Base-by-base conservation (phyloP, 331 rosid species). In the Malus hybrid region DNA sequence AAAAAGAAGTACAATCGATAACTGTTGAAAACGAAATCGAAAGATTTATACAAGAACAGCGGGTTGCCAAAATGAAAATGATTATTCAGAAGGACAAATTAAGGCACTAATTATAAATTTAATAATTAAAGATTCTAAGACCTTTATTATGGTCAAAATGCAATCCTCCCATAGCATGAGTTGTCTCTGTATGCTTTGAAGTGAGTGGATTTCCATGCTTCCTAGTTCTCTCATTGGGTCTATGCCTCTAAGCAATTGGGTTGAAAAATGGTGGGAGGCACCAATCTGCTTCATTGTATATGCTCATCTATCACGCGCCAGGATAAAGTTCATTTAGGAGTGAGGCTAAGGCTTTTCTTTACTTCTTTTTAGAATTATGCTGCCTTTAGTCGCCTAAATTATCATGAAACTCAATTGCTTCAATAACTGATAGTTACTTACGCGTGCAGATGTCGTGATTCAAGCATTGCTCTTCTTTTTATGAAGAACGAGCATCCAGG, bases 81-180 rank as follows among this genome's bases (percentile, higher is more conserved):
- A 86, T 87, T 79, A 65, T 39, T 48, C 32, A 73, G 73, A 74
- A 83, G 80, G 82, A 67, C 76, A 79, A 72, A 74, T 42, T 74
- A 60, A 73, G 77, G 63, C 76, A 65, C 83, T 82, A 80, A 77
- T 84, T 60, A 70, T 70, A 76, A 79, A 31, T 10, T 71, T 73
- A 76, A 84, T 82, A 62, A 87, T 84, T 42, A 69, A 71, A 70
- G 73, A 65, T 70, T 83, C 66, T 11, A 76, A 76, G 80, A 50
- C 78, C 74, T 62, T 74, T 81, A 65, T 77, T 68, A 76, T 33
- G 63, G 83, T 85, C 86, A 84, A 85, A 76, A 73, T 80, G 77
- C 83, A 76, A 80, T 85, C 83, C 81, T 66, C 68, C 72, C 65
- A 6, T 28, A 61, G 61, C 69, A 67, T 73, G 29, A 57, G 50